Evolutionary conservation across 169 alveolate genomes (phyloP).

Genomic region (Babesia divergens): DNA sequence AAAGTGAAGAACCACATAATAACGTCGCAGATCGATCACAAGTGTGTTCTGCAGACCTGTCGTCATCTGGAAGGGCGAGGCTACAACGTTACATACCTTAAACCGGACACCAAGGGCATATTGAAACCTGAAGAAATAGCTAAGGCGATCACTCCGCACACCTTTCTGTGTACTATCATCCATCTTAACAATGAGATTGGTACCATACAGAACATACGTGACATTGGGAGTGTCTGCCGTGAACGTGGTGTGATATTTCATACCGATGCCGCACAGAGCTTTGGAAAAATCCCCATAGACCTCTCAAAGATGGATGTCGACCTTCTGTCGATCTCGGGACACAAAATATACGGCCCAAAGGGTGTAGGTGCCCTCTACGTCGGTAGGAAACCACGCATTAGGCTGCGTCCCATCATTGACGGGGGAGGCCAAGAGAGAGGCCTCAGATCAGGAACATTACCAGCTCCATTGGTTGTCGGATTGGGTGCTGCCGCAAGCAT

Average conservation of each 20-base stretch:
- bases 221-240: slow-evolving; percentile 91
- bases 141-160: slow-evolving; percentile 89
- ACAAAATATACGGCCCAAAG: slow-evolving; percentile 98
- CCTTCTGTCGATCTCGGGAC: slow-evolving; percentile 92
- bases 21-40: slow-evolving; percentile 97
- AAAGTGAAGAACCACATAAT: slow-evolving; percentile 90
- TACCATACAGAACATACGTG: slow-evolving; percentile 90
- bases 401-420: slow-evolving; percentile 91
- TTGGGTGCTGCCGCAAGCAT: slow-evolving; percentile 94
- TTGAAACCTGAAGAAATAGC: slow-evolving; percentile 83
- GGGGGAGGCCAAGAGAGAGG: slow-evolving; percentile 99
- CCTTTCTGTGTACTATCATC: slow-evolving; percentile 92
- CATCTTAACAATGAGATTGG: slow-evolving; percentile 98
- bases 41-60: slow-evolving; percentile 92
- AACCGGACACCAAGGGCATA: slow-evolving; percentile 89
- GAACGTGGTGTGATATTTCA: slow-evolving; percentile 90
- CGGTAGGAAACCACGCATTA: slow-evolving; percentile 91
- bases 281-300: slow-evolving; percentile 92
- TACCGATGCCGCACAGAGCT: slow-evolving; percentile 92
- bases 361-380: slow-evolving; percentile 98
- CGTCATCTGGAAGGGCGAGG: slow-evolving; percentile 87
- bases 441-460: slow-evolving; percentile 93
- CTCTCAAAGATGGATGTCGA: slow-evolving; percentile 89
- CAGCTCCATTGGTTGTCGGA: slow-evolving; percentile 92
- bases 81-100: slow-evolving; percentile 91